phyloP scores from a whole-genome alignment of 208 protist genomes.

The Angomonas ambiguus region DNA sequence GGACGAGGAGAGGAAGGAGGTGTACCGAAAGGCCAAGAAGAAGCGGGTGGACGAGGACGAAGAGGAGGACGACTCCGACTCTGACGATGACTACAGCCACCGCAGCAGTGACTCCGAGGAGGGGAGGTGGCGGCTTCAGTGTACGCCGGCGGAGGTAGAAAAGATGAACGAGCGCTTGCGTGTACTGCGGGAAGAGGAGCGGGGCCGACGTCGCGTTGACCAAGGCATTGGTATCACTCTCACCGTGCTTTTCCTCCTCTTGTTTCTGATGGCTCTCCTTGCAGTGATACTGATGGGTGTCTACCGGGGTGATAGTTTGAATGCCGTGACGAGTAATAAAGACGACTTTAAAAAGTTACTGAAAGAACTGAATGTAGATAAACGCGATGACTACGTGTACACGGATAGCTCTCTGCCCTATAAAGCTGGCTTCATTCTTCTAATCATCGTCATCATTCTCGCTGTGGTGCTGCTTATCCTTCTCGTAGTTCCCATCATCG shows the following conservation, averaged over 20 bases:
- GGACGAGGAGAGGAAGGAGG: conserved; percentile 2
- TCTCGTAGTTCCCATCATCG: neutral
- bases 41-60: neutral
- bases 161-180: neutral
- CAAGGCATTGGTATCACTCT: neutral
- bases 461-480: neutral
- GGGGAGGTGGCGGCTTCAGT: neutral
- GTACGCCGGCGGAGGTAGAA: neutral
- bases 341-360: too few relatives aligned
- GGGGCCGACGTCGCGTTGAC: neutral
- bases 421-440: neutral
- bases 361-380: too few relatives aligned
- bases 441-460: neutral
- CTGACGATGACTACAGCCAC: neutral
- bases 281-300: neutral
- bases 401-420: too few relatives aligned
- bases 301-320: neutral
- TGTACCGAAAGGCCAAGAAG: neutral
- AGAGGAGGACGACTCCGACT: neutral
- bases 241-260: neutral
- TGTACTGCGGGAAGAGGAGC: neutral
- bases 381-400: too few relatives aligned
- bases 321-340: too few relatives aligned
- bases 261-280: neutral
- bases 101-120: neutral